Evolutionary conservation across 768 basidiomycete genomes (phyloP).

Genomic region (Mycena metata): DNA sequence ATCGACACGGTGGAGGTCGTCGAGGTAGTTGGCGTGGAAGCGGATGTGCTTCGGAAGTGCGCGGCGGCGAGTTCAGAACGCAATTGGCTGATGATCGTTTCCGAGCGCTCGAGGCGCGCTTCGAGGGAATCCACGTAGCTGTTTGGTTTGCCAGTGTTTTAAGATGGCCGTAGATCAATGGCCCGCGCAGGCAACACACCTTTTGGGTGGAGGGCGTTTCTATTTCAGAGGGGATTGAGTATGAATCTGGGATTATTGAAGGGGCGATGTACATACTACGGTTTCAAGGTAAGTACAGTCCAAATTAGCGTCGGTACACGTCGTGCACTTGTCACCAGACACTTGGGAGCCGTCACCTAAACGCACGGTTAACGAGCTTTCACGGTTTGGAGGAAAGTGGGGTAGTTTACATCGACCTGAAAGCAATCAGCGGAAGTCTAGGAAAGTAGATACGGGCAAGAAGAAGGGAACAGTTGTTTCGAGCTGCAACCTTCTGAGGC

Average conservation of each 20-base stretch:
- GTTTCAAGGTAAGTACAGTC: constrained; percentile 17
- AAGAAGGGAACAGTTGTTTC: no score
- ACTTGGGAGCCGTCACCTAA: constrained; percentile 18
- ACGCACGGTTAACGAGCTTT: no score
- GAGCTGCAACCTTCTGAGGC: no score
- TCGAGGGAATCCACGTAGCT: constrained; percentile 28
- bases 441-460: no score
- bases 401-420: no score
- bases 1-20: no score
- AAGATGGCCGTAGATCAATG: no score
- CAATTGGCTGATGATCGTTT: constrained; percentile 7
- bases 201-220: constrained; percentile 3
- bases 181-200: no score
- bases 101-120: constrained; percentile 16
- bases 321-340: not conserved
- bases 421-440: no score
- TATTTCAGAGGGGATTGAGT: not conserved
- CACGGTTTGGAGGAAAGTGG: no score
- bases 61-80: constrained; percentile 23
- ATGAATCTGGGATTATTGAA: not conserved
- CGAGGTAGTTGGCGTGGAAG: no score
- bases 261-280: not conserved
- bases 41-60: not conserved
- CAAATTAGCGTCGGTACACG: constrained; percentile 9
- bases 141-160: no score